Evolutionary conservation across 768 basidiomycete species (phyloP).

Genomic region (Mycena epipterygia): DNA sequence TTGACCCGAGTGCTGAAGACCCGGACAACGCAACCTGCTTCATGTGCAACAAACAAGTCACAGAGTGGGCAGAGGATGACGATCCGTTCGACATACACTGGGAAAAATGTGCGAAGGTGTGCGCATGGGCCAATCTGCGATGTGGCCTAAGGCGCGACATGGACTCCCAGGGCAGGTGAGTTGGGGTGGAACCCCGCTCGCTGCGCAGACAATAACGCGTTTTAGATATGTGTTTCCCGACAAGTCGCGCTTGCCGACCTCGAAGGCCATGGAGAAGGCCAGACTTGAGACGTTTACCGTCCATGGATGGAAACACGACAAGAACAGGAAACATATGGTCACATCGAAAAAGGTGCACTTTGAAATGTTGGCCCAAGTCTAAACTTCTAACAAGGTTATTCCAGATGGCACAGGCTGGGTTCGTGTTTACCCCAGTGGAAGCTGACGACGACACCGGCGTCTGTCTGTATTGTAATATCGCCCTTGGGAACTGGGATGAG

Average conservation of each 20-base stretch:
- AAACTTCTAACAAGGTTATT: slow-evolving; percentile 15
- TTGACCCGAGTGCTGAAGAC: slow-evolving; percentile 74
- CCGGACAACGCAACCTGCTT: slow-evolving; percentile 88
- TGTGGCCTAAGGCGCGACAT: slow-evolving; percentile 77
- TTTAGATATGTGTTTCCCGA: slow-evolving; percentile 72
- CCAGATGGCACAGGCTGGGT: slow-evolving; percentile 93
- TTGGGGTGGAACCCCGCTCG: slow-evolving; percentile 3
- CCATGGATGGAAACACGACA: slow-evolving; percentile 80
- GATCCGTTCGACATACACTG: slow-evolving; percentile 91
- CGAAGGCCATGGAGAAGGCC: slow-evolving; percentile 79
- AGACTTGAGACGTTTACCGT: slow-evolving; percentile 74
- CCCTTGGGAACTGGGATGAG: slow-evolving; percentile 88
- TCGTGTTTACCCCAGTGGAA: slow-evolving; percentile 80
- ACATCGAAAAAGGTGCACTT: slow-evolving; percentile 73
- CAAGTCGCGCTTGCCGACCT: slow-evolving; percentile 72
- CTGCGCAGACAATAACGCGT: background rate
- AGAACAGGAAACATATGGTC: slow-evolving; percentile 71
- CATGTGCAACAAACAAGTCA: slow-evolving; percentile 84
- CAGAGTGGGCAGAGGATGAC: slow-evolving; percentile 88
- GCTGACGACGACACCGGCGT: slow-evolving; percentile 83
- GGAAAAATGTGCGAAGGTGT: slow-evolving; percentile 71
- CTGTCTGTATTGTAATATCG: slow-evolving; percentile 87
- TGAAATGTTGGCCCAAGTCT: background rate
- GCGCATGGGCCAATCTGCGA: slow-evolving; percentile 86
- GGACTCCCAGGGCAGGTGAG: slow-evolving; percentile 70